Conservation (phyloP, 2,329 filamentous ascomycete species). For the Ophiobolus disseminans region DNA sequence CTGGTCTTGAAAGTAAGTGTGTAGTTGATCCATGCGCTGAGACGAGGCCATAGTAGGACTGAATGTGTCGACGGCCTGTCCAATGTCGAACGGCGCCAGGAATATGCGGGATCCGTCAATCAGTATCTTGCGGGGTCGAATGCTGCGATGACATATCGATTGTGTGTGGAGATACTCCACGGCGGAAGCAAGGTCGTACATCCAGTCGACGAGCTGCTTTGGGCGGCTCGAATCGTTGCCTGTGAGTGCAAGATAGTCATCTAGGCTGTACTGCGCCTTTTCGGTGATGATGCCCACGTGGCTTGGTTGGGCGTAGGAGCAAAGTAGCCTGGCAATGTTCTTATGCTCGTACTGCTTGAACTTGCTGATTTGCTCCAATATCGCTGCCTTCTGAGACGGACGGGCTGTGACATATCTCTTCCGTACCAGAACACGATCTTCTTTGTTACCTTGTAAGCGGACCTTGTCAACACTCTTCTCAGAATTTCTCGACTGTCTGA, state of each 20-base stretch:
- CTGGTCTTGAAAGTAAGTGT: slow-evolving; percentile 43
- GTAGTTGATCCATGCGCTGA: slow-evolving; percentile 39
- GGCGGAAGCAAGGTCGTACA: slow-evolving; percentile 49
- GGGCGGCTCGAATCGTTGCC: slow-evolving; percentile 40
- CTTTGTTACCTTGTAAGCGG: slow-evolving; percentile 41
- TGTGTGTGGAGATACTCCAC: slow-evolving; percentile 49
- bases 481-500: slow-evolving; percentile 40
- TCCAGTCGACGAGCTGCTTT: slow-evolving; percentile 48
- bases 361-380: slow-evolving; percentile 48
- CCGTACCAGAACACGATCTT: slow-evolving; percentile 44
- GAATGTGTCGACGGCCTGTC: slow-evolving; percentile 33
- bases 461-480: slow-evolving; percentile 49
- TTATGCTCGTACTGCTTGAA: slow-evolving; percentile 49
- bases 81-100: slow-evolving; percentile 48
- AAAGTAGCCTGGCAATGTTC: slow-evolving; percentile 48
- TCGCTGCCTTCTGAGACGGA: slow-evolving; percentile 43
- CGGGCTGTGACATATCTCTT: slow-evolving; percentile 48
- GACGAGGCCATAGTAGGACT: slow-evolving; percentile 38
- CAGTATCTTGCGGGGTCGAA: slow-evolving; percentile 50
- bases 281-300: slow-evolving; percentile 46
- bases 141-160: slow-evolving; percentile 46
- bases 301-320: slow-evolving; percentile 48
- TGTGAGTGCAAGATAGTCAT: slow-evolving; percentile 45
- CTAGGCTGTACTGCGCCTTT: slow-evolving; percentile 46
- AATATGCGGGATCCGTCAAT: slow-evolving; percentile 45